These are phyloP conservation scores for Yamadazyma blattariae DNA, from an alignment of 1,139 yeast genomes.

Conservation along the genomic window DNA sequence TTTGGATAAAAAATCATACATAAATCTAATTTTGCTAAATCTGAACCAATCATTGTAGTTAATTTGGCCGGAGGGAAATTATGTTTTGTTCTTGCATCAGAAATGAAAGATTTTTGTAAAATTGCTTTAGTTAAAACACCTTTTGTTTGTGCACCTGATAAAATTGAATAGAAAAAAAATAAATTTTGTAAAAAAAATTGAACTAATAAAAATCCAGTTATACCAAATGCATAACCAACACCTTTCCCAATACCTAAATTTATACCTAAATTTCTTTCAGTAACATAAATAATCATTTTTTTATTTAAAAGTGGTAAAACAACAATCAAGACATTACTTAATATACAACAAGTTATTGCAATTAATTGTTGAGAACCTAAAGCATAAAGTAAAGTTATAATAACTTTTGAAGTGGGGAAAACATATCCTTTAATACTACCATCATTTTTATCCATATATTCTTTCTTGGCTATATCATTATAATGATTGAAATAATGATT, in stretches of 20 bases:
- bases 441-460: constrained; percentile 18
- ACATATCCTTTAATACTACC: constrained; percentile 8
- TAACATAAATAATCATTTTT: constrained; percentile 28
- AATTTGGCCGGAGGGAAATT: constrained; percentile 64
- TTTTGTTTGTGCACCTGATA: constrained; percentile 61
- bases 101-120: constrained; percentile 60
- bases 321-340: constrained; percentile 21
- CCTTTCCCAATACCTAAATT: constrained; percentile 28
- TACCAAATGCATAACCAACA: constrained; percentile 37
- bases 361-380: constrained; percentile 25
- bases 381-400: constrained; percentile 21
- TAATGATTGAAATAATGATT: constrained; percentile 33
- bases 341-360: constrained; percentile 19
- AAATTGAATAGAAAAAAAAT: constrained; percentile 23
- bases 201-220: constrained; percentile 21
- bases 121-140: constrained; percentile 66
- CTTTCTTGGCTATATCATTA: constrained; percentile 25
- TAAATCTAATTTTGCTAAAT: constrained; percentile 34
- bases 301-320: constrained; percentile 29
- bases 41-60: constrained; percentile 49
- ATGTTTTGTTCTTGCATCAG: constrained; percentile 59
- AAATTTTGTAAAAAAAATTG: constrained; percentile 10
- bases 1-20: constrained; percentile 32
- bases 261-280: constrained; percentile 21
- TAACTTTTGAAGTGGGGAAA: constrained; percentile 13